Conservation (phyloP, 2,329 filamentous ascomycete genomes). For the Pezicula neosporulosa region DNA sequence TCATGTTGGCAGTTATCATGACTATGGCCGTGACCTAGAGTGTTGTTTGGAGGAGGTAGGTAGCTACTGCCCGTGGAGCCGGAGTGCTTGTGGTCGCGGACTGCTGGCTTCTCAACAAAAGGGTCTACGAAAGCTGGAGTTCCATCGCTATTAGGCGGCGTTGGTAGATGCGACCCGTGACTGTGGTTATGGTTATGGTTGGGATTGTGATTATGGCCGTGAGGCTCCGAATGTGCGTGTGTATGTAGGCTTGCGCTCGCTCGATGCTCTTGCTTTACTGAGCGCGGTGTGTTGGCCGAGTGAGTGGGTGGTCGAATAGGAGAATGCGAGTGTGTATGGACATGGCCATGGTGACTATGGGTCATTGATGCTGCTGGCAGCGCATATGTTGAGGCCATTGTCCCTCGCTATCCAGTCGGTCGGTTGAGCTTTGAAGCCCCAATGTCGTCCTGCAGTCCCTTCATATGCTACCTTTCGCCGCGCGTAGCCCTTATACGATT, state of each 20-base stretch:
- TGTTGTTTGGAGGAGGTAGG: slow-evolving; percentile 17
- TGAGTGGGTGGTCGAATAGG: slow-evolving; percentile 24
- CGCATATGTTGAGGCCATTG: slow-evolving; percentile 31
- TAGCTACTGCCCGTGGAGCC: slow-evolving; percentile 11
- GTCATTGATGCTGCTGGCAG: slow-evolving; percentile 28
- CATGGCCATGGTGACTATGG: slow-evolving; percentile 24
- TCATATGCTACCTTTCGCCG: slow-evolving; percentile 10
- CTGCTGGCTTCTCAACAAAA: slow-evolving; percentile 11
- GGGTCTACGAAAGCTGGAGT: slow-evolving; percentile 9
- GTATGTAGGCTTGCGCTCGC: slow-evolving; percentile 24
- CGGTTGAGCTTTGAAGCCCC: slow-evolving; percentile 19
- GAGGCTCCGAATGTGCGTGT: slow-evolving; percentile 24
- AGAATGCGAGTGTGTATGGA: slow-evolving; percentile 34
- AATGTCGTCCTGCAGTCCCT: slow-evolving; percentile 4
- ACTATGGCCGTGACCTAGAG: not conserved
- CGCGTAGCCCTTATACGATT: not conserved
- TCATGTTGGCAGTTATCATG: slow-evolving; percentile 7
- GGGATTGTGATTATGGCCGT: slow-evolving; percentile 8
- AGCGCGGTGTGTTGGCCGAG: slow-evolving; percentile 14
- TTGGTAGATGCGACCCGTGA: slow-evolving; percentile 13
- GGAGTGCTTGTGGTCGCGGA: slow-evolving; percentile 8
- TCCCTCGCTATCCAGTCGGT: slow-evolving; percentile 6
- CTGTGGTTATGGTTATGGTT: slow-evolving; percentile 8
- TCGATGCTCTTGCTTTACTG: slow-evolving; percentile 16
- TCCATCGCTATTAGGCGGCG: slow-evolving; percentile 17